Percentiles rank a stretch among this genome's conserved stretches.
These are phyloP conservation scores for Tieghemiomyces parasiticus DNA, from an alignment of 192 early-diverging fungal genomes.

Conservation along the genomic window DNA sequence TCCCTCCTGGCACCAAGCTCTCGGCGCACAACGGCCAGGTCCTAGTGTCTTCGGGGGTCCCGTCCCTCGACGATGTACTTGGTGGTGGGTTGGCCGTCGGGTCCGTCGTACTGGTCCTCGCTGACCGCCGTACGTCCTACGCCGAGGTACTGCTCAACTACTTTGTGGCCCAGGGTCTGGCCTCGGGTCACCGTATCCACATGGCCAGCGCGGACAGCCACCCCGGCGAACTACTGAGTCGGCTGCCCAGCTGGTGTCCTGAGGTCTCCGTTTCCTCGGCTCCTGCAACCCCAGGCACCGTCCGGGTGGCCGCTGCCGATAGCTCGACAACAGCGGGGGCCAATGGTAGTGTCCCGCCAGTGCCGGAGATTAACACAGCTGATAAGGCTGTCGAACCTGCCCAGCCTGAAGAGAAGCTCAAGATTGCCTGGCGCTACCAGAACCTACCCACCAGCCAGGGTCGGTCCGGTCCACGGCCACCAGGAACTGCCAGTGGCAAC, in stretches of 20 bases:
- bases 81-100: constrained; percentile 83
- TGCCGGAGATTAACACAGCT: constrained; percentile 11
- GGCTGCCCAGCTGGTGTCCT: constrained; percentile 26
- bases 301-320: not conserved
- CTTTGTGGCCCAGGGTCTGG: constrained; percentile 76
- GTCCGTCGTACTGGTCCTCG: constrained; percentile 55
- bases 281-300: constrained; percentile 17
- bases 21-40: constrained; percentile 65
- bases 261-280: constrained; percentile 11
- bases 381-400: constrained; percentile 17
- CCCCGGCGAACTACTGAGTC: constrained; percentile 38
- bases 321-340: too few species aligned
- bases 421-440: constrained; percentile 93
- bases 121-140: constrained; percentile 71
- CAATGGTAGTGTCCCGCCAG: too few species aligned
- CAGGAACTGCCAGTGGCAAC: constrained; percentile 5
- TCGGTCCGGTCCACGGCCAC: constrained; percentile 12
- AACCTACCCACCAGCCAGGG: constrained; percentile 33
- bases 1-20: constrained; percentile 53
- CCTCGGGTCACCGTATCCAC: constrained; percentile 49
- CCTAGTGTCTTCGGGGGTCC: constrained; percentile 67
- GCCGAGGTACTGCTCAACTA: constrained; percentile 63
- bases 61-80: constrained; percentile 70
- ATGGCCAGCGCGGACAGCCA: constrained; percentile 53
- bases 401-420: constrained; percentile 68